A percentile compares a stretch with the other conserved stretches of the same genome.
phyloP scores from a whole-genome alignment of 352 stramenopile genomes.

The Phytophthora ohioensis region DNA sequence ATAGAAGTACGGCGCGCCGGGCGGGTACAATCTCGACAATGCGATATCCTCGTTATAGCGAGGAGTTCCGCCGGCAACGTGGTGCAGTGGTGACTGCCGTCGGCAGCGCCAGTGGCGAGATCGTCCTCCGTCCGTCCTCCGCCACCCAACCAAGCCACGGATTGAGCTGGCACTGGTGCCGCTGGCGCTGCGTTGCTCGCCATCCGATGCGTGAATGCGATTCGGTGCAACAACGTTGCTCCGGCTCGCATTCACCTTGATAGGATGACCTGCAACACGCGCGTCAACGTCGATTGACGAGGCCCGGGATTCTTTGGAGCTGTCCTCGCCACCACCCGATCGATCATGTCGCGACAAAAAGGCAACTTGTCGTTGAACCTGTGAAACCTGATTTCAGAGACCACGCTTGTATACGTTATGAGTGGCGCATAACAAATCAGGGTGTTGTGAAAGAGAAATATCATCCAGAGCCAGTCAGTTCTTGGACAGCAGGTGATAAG shows the following conservation, averaged over 20 bases:
- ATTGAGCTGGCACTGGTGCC: neutral
- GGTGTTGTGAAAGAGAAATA: neutral
- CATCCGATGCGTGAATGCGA: slow-evolving; percentile 27
- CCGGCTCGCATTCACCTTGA: slow-evolving; percentile 20
- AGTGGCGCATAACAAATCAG: slow-evolving; percentile 14
- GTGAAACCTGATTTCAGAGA: neutral
- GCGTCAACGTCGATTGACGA: slow-evolving; percentile 23
- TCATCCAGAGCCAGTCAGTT: neutral
- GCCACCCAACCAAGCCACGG: slow-evolving; percentile 4
- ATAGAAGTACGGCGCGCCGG: slow-evolving; percentile 35
- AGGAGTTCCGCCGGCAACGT: slow-evolving; percentile 15
- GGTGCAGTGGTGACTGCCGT: neutral
- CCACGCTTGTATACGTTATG: neutral
- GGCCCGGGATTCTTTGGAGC: slow-evolving; percentile 23
- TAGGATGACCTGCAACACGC: slow-evolving; percentile 14
- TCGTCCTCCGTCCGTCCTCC: neutral
- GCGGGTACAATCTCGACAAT: neutral
- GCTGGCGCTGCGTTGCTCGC: neutral
- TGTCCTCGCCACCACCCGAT: slow-evolving; percentile 32
- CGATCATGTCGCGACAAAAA: slow-evolving; percentile 25
- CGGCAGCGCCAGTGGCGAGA: neutral
- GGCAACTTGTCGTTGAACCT: slow-evolving; percentile 29
- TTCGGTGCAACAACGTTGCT: slow-evolving; percentile 7
- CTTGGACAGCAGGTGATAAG: neutral
- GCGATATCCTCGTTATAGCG: slow-evolving; percentile 30